Base-by-base conservation (phyloP, 2,329 filamentous ascomycete genomes). In the Colletotrichum gigasporum region DNA sequence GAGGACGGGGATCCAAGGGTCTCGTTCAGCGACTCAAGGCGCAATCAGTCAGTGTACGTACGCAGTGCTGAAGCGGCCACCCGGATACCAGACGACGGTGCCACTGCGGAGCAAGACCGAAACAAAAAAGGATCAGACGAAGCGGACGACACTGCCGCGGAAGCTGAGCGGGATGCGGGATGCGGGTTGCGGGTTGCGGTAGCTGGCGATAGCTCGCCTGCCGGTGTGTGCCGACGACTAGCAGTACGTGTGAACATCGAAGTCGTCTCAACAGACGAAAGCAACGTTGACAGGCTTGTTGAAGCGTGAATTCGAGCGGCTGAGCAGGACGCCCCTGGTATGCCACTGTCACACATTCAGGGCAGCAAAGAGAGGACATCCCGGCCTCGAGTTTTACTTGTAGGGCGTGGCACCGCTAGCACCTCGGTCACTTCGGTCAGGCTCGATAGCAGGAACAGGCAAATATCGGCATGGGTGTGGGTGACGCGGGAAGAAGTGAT, bases 401-500 rank as follows among this genome's bases (percentile, higher is more conserved):
- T 18, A 32, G 4, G n/a, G n/a, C n/a, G n/a, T n/a, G n/a, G n/a
- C n/a, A n/a, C n/a, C n/a, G n/a, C n/a, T n/a, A n/a, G n/a, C n/a
- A n/a, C n/a, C n/a, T n/a, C n/a, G n/a, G n/a, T n/a, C n/a, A n/a
- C n/a, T n/a, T n/a, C n/a, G n/a, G n/a, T n/a, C n/a, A n/a, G n/a
- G n/a, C n/a, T n/a, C n/a, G n/a, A n/a, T n/a, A n/a, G n/a, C n/a
- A n/a, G n/a, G n/a, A n/a, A n/a, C n/a, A n/a, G n/a, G n/a, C n/a
- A n/a, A n/a, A n/a, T n/a, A n/a, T n/a, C 26, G 11, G 41, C 58
- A 60, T 39, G 55, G 55, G 20, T 35, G 14, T 12, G 16, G 14
- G 45, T 53, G 55, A 55, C 47, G 39, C 56, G 32, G 28, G 47
- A 60, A 18, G 30, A 44, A 14, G 16, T 26, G 37, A 47, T 54